Base-by-base conservation (phyloP, 805 yeast species). In the Wickerhamomyces queroliae region DNA sequence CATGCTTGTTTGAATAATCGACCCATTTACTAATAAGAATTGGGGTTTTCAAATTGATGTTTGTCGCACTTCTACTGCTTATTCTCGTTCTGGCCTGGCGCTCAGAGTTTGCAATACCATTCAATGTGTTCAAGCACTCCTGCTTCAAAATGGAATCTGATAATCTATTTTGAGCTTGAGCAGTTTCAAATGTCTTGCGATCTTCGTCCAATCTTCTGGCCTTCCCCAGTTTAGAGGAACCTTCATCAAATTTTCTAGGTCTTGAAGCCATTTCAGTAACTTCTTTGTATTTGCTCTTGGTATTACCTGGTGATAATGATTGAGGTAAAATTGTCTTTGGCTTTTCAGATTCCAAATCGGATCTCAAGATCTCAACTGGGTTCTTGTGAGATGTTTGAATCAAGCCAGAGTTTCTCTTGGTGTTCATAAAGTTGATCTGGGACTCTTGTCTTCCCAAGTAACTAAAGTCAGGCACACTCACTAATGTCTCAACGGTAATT, bases 1-100 rank as follows among this genome's bases (percentile, higher is more conserved):
- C 99, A 62, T 91, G 95, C 60, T 84, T 88, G 64, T 90, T 89
- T 21, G 96, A 84, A 59, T 91, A 93, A 59, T 93, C 99, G 22
- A 95, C 98, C 99, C 99, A 93, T 59, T 91, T 90, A 44, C 95
- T 84, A 32, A 91, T 79, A 44, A 86, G 76, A 16, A 78, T 74
- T 11, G 90, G 95, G 46, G 76, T 73, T 40, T 59, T 61, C 37
- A 50, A 29, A 8, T 40, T 46, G 5, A 35, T 41, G 2, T 28
- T 36, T 1, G 44, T 19, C 4, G 42, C 20, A 20, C 19, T 18
- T 39, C 43, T 2, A 36, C 20, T 9, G 36, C 27, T 2, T 56
- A 42, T 11, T 54, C 61, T 55, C 67, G 66, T 64, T 48, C 65
- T 62, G 28, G 69, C 60, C 44, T 67, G 72, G 24, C 71, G 68